These are phyloP conservation scores for Colletotrichum lini DNA, from an alignment of 2,329 filamentous ascomycete genomes.

Conservation along the genomic window DNA sequence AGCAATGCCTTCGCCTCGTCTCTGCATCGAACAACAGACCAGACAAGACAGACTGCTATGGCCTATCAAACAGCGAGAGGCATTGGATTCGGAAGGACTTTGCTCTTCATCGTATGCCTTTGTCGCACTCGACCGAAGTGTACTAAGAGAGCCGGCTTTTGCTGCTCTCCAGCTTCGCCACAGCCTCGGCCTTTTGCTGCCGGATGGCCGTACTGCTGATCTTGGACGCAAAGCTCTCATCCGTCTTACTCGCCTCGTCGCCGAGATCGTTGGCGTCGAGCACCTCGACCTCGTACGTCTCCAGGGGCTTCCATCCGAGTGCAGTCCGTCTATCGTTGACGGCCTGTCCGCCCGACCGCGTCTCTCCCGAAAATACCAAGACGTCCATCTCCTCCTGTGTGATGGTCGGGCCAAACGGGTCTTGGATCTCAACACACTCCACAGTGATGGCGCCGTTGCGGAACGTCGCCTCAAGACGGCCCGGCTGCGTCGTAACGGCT, in stretches of 20 bases:
- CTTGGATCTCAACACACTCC: constrained; percentile 87
- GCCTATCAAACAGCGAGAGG: too few relatives aligned
- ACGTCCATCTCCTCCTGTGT: constrained; percentile 84
- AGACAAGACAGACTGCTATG: too few relatives aligned
- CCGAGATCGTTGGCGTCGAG: constrained; percentile 75
- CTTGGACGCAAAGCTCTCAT: constrained; percentile 82
- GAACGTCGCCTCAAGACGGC: constrained; percentile 67
- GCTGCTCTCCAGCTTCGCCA: constrained; percentile 13
- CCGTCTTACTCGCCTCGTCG: constrained; percentile 58
- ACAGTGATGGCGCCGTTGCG: constrained; percentile 74
- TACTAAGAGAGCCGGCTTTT: constrained; percentile 11
- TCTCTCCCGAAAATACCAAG: constrained; percentile 90
- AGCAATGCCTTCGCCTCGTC: too few relatives aligned
- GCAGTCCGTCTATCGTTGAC: constrained; percentile 87
- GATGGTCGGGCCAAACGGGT: constrained; percentile 92
- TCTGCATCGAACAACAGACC: too few relatives aligned
- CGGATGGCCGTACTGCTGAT: constrained; percentile 93
- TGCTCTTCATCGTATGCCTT: background rate
- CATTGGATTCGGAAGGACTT: too few relatives aligned
- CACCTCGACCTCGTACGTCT: constrained; percentile 91
- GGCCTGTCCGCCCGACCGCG: constrained; percentile 83
- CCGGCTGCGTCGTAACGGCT: constrained; percentile 50
- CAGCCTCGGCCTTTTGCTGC: constrained; percentile 57
- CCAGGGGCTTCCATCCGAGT: constrained; percentile 81
- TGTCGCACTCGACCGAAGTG: background rate